Conservation (phyloP, 192 early-diverging fungal genomes). For the Dissophora globulifera region DNA sequence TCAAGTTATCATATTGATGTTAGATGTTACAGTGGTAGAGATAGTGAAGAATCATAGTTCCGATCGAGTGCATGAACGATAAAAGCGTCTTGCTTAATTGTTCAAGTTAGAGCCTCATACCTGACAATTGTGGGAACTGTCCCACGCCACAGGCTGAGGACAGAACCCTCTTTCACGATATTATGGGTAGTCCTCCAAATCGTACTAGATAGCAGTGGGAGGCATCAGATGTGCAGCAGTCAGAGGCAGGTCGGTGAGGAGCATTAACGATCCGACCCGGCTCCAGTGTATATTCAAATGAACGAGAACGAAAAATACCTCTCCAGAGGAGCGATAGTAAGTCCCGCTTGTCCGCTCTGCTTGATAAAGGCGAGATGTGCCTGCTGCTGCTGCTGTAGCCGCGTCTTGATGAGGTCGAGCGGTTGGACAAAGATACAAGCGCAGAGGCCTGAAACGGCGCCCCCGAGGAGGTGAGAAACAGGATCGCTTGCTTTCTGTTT, state of each 20-base stretch:
- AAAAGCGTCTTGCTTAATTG: not conserved
- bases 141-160: constrained; percentile 84
- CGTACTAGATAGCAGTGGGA: constrained; percentile 42
- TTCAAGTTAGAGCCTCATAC: constrained; percentile 46
- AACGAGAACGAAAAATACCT: no score
- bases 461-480: constrained; percentile 74
- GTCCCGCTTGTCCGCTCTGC: constrained; percentile 53
- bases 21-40: not conserved
- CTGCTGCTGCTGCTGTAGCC: constrained; percentile 75
- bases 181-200: constrained; percentile 66
- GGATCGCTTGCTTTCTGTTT: constrained; percentile 55
- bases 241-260: no score
- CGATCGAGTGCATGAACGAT: not conserved
- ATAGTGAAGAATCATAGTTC: not conserved
- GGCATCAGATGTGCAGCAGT: no score
- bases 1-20: not conserved
- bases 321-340: constrained; percentile 55
- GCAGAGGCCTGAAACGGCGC: constrained; percentile 79
- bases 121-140: constrained; percentile 76
- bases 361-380: constrained; percentile 63
- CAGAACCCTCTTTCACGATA: constrained; percentile 67
- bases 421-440: constrained; percentile 89
- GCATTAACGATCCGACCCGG: no score
- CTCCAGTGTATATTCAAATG: no score
- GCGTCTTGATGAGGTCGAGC: constrained; percentile 87